Base-by-base conservation (phyloP, 176 grass and related monocot genomes). In the Cenchrus americanus region DNA sequence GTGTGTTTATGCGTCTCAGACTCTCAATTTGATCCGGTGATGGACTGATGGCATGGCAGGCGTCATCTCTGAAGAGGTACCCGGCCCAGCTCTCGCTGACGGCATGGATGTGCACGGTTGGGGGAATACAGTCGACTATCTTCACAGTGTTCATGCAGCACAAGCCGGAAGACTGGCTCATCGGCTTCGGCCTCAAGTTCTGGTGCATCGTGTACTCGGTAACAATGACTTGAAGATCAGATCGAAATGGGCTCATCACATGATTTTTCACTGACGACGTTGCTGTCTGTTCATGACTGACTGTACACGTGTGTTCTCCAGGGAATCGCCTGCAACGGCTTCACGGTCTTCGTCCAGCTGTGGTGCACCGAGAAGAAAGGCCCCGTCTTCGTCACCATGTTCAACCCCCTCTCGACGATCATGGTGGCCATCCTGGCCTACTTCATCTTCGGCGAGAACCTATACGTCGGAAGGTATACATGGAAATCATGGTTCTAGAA, bases 311-410 rank as follows among this genome's bases (percentile, higher is more conserved):
- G 53, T 65, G 46, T 47, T 41, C 12, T 84, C 47, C 40, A 94
- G 94, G 96, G 93, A 11, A 6, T 98, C 14, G 73, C 92, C 22
- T 95, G 93, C 85, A 95, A 84, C 12, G 93, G 90, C 63, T 94
- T 98, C 79, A 89, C 89, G 26, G 78, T 98, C 46, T 95, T 93
- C 83, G 89, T 90, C 52, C 96, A 98, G 83, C 65, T 98, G 19
- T 96, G 96, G 96, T 94, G 91, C 83, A 98, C 91, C 0, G 89
- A 95, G 73, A 82, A 90, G 71, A 98, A 92, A 63, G 96, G 96
- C 41, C 96, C 93, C 11, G 96, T 98, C 49, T 98, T 98, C 69
- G 96, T 96, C 23, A 98, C 93, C 67, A 98, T 98, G 93, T 98
- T 98, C 85, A 98, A 92, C 61, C 96, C 96, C 14, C 57, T 98